Base-by-base conservation (phyloP, 192 early-diverging fungal species). In the Backusella westeae region DNA sequence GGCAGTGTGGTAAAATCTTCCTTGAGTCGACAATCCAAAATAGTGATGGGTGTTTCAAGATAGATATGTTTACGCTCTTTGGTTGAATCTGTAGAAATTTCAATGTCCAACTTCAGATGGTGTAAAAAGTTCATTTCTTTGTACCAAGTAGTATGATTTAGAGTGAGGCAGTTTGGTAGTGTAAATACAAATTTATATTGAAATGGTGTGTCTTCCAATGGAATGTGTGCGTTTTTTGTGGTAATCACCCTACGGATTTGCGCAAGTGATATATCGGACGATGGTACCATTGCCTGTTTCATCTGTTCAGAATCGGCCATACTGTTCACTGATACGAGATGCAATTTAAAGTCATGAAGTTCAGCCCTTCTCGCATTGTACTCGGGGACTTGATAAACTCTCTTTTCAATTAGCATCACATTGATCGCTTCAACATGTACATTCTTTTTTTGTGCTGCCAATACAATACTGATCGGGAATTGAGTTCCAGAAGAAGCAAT, bases 401-500 rank as follows among this genome's bases (percentile, higher is more conserved):
- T 34, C n/a, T 72, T 71, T 71, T 81, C 80, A 23, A 34, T 69
- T 19, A 81, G 53, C 9, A 77, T 36, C 15, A 73, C 68, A 7
- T 67, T 56, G 5, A 81, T 70, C 0, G 80, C 77, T 75, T 81
- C 80, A 1, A 81, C 29, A 36, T 46, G 44, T 1, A 77, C 35
- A 67, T 77, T 26, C 44, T 81, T 81, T 6, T 49, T 63, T 17
- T 56, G 34, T 12, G 80, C 56, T n/a, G 44, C n/a, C n/a, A 81
- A 52, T 9, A 41, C 71, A 34, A 81, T 19, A 6, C 65, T 72
- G 15, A 81, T 77, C 0, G 80, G 75, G 35, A 81, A 74, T 17
- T 73, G 71, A 0, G 80, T 81, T 23, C 80, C 80, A 4, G 80
- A 81, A 14, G 80, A 81, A 23, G 67, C 80, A 9, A 69, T 75